Percentiles rank a stretch among this genome's conserved stretches.
These are phyloP conservation scores for Leishmania martiniquensis DNA, from an alignment of 208 protist species.

Conservation along the genomic window DNA sequence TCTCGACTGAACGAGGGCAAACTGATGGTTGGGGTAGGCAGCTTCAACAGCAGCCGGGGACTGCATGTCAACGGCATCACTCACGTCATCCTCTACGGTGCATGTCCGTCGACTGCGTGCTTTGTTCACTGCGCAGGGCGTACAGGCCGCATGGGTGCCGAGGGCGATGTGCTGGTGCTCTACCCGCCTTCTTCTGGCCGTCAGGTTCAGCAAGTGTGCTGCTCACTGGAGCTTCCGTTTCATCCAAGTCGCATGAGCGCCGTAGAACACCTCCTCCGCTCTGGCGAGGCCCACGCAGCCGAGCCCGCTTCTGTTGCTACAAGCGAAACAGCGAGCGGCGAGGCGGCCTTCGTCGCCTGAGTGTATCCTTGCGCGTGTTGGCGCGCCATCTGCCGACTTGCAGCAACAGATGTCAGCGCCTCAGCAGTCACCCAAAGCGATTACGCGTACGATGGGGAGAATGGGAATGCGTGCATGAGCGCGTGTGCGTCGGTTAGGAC, in stretches of 20 bases:
- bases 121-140: slow-evolving; percentile 91
- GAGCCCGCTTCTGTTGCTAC: not conserved
- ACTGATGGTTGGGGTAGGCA: slow-evolving; percentile 73
- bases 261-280: slow-evolving; percentile 56
- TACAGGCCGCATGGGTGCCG: slow-evolving; percentile 82
- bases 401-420: not conserved
- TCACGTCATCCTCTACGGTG: slow-evolving; percentile 85
- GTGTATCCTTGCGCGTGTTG: not conserved
- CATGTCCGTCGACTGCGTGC: slow-evolving; percentile 48
- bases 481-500: not conserved
- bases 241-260: slow-evolving; percentile 52
- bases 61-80: slow-evolving; percentile 84
- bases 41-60: slow-evolving; percentile 68
- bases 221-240: slow-evolving; percentile 78
- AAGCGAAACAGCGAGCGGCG: not conserved
- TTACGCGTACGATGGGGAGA: not conserved
- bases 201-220: slow-evolving; percentile 76
- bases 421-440: no score
- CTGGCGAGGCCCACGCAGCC: not conserved
- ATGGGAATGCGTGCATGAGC: not conserved
- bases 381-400: not conserved
- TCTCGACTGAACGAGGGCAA: slow-evolving; percentile 60
- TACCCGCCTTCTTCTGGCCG: slow-evolving; percentile 75
- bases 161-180: slow-evolving; percentile 81
- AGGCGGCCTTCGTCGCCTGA: not conserved